Conservation (phyloP, 495 filamentous ascomycete genomes). For the Rostrohypoxylon terebratum region DNA sequence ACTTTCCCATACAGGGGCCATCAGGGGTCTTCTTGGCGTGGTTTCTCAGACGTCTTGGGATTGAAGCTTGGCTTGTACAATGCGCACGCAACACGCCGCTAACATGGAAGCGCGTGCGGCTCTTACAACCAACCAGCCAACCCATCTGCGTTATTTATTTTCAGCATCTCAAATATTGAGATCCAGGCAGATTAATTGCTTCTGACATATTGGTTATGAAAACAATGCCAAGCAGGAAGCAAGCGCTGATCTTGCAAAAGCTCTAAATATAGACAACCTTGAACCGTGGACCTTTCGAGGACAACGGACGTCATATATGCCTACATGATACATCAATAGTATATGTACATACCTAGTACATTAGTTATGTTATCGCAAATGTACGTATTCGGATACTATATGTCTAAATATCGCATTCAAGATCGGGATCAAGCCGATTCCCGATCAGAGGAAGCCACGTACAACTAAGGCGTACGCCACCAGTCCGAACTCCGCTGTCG, state of each 20-base stretch:
- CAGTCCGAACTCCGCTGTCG: not conserved
- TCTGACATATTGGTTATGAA: conserved; percentile 3
- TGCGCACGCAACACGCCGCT: conserved; percentile 26
- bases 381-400: not conserved
- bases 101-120: conserved; percentile 30
- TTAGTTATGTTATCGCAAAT: not conserved
- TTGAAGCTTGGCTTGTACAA: conserved; percentile 38
- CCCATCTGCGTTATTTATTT: conserved; percentile 17
- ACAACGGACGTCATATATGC: not conserved
- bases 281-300: not conserved
- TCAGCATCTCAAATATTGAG: conserved; percentile 9
- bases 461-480: not conserved
- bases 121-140: conserved; percentile 22
- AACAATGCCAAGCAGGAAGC: conserved; percentile 24
- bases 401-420: not conserved
- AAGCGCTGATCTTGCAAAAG: conserved; percentile 12
- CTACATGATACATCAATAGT: not conserved
- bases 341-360: not conserved
- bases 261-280: conserved; percentile 40
- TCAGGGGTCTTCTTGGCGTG: conserved; percentile 44
- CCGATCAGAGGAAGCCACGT: not conserved
- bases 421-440: not conserved
- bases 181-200: conserved; percentile 2
- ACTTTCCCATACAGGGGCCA: conserved; percentile 30
- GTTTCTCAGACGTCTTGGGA: conserved; percentile 46